Percentiles rank a stretch among this genome's conserved stretches.
phyloP scores from a whole-genome alignment of 768 basidiomycete species.

The Pisolithus orientalis region DNA sequence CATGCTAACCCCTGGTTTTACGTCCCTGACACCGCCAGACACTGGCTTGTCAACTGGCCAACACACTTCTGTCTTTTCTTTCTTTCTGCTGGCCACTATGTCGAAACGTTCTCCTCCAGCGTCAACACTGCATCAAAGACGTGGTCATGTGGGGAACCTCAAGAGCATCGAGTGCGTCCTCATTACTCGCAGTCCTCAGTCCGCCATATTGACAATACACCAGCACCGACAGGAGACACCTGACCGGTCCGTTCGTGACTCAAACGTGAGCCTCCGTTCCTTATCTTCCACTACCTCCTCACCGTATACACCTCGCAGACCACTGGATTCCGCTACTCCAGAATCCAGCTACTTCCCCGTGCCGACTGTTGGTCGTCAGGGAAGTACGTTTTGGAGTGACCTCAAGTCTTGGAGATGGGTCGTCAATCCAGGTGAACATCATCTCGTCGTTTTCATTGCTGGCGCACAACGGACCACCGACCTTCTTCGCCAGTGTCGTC shows the following conservation, averaged over 20 bases:
- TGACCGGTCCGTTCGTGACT: constrained; percentile 55
- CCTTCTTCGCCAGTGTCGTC: constrained; percentile 42
- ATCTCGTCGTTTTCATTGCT: background rate
- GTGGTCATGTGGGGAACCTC: constrained; percentile 2
- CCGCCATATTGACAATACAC: constrained; percentile 2
- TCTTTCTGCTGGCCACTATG: background rate
- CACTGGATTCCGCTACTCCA: constrained; percentile 34
- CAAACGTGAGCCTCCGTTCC: constrained; percentile 45
- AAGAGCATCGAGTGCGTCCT: constrained; percentile 25
- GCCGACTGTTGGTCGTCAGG: constrained; percentile 10
- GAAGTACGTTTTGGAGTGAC: constrained; percentile 43
- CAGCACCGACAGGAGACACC: constrained; percentile 51
- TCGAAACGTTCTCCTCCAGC: background rate
- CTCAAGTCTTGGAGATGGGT: constrained; percentile 61
- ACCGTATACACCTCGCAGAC: constrained; percentile 20
- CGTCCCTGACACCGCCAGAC: no score
- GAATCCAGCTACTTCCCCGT: constrained; percentile 31
- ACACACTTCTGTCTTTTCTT: background rate
- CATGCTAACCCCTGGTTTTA: background rate
- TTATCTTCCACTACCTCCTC: background rate
- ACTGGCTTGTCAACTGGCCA: no score
- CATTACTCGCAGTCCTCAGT: background rate
- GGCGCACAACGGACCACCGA: background rate
- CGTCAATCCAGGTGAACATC: constrained; percentile 56
- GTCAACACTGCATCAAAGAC: constrained; percentile 6